Percentiles rank a stretch among this genome's conserved stretches.
phyloP scores from a whole-genome alignment of 352 stramenopile genomes.

The Thalassiosira exigua region DNA sequence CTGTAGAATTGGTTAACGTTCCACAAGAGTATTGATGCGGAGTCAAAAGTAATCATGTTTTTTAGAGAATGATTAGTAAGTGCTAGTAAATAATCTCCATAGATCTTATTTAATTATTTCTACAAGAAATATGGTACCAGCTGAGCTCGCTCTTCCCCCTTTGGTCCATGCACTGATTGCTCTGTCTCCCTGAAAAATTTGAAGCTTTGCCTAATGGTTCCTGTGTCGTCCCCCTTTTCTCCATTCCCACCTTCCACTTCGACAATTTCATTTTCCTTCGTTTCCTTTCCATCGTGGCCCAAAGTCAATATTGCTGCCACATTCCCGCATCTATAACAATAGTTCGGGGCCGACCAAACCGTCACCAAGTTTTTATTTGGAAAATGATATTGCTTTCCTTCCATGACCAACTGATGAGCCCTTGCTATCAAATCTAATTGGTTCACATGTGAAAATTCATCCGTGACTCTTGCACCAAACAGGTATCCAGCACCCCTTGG shows the following conservation, averaged over 20 bases:
- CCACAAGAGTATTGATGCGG: no score
- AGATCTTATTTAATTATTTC: no score
- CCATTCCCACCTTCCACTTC: slow-evolving; percentile 38
- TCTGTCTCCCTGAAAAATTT: slow-evolving; percentile 83
- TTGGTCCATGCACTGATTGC: slow-evolving; percentile 77
- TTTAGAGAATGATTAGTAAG: no score
- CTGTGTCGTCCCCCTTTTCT: slow-evolving; percentile 27
- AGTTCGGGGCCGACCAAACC: slow-evolving; percentile 99
- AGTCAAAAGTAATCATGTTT: no score
- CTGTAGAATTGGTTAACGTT: no score
- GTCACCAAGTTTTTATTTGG: slow-evolving; percentile 97
- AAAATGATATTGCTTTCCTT: slow-evolving; percentile 93
- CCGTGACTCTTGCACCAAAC: slow-evolving; percentile 98
- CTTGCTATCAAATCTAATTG: slow-evolving; percentile 97
- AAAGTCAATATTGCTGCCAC: slow-evolving; percentile 93
- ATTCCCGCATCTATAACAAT: slow-evolving; percentile 99
- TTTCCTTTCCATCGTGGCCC: slow-evolving; percentile 69
- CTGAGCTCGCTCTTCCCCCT: slow-evolving; percentile 78
- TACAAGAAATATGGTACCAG: slow-evolving; percentile 86
- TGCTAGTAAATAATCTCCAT: no score
- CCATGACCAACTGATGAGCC: slow-evolving; percentile 96
- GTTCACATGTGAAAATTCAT: slow-evolving; percentile 97
- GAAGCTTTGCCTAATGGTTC: slow-evolving; percentile 74
- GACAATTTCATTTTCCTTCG: slow-evolving; percentile 55
- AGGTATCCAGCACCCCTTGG: slow-evolving; percentile 97